Evolutionary conservation across 495 filamentous ascomycete species (phyloP), one percentile per base, ranked within the genome.

Genomic region (Podospora pseudopauciseta): DNA sequence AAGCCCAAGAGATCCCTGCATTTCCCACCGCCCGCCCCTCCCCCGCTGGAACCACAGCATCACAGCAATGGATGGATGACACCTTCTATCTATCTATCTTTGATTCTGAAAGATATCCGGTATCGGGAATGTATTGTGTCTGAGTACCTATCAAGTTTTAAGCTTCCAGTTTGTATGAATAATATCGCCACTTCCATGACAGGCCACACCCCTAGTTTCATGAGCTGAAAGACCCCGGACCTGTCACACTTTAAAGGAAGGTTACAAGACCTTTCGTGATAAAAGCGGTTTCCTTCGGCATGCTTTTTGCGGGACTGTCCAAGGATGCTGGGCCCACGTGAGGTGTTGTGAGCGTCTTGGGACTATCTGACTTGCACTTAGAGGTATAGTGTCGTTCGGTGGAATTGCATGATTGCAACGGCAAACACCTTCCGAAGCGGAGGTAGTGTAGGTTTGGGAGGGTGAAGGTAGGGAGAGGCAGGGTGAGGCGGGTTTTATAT

Each of bases 341-440:
- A 70, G 66, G 13, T n/a, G 15, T 28, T 28, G 57, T 53, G n/a
- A 61, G 56, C 64, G 71, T 84, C 80, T 74, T 49, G 39, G 39
- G 7, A 16, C 15, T 13, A 13, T 49, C 84, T 77, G 73, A 88
- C 85, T 81, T 90, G 88, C 87, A 88, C 86, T 90, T 89, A 87
- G 84, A 80, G 85, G 86, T 83, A 81, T 86, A 86, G 83, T 78
- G 77, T 67, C 69, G 74, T 61, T 65, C 30, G 30, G 64, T 62
- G 61, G 61, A 11, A 64, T 56, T 66, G 60, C 56, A 49, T 49
- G 39, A 49, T 49, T 58, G 56, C 56, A 58, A 58, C 56, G 32
- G 34, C 39, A 49, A 49, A 49, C 39, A 49, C 39, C 39, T 49
- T 49, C 39, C 19, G 5, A 59, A 67, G n/a, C 18, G 65, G 34